Evolutionary conservation across 352 stramenopile genomes (phyloP), one percentile per base, ranked within the genome.

Genomic region (Phytophthora pinifolia): DNA sequence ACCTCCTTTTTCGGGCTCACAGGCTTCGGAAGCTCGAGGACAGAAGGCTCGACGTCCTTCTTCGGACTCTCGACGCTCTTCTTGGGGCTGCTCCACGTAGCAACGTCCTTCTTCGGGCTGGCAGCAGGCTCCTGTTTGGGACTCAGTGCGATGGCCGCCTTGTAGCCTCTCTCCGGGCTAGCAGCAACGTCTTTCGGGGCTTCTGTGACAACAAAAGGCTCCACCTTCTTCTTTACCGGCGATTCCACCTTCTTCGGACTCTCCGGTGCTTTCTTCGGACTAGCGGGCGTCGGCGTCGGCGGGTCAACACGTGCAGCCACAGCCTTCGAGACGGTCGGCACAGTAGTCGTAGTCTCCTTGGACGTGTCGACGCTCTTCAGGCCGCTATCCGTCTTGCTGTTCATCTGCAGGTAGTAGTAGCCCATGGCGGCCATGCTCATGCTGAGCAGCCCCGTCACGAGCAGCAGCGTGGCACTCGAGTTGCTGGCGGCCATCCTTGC

Each of bases 371-470:
- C 22, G 17, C 36, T 46, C 9, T 42, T 29, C 5, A 17, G 36
- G 29, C 29, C 37, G 9, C 13, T 10, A 22, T 41, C 36, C 36
- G 67, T 67, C 36, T 73, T 71, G 34, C 50, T 67, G 33, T 51
- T 60, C 31, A 58, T 49, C 31, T 86, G 75, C 48, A 85, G 53
- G 61, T 80, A 86, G 37, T 83, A 74, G 52, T 74, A 87, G 44
- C 77, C 80, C 36, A 84, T 66, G 9, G 72, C 63, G 38, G 69
- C 72, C 50, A 90, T 67, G 13, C 73, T 71, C 17, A 90, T 56
- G 54, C 77, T 75, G 33, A 90, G 60, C 38, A 90, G 62, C 13
- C 77, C 71, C 53, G 80, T 86, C 52, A 83, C 59, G 35, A 85
- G 61, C 49, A 90, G 55, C 49, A 88, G 67, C 62, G 74, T 62